These are phyloP conservation scores for Debaryomyces hansenii DNA, from an alignment of 805 yeast genomes.

Conservation along the genomic window DNA sequence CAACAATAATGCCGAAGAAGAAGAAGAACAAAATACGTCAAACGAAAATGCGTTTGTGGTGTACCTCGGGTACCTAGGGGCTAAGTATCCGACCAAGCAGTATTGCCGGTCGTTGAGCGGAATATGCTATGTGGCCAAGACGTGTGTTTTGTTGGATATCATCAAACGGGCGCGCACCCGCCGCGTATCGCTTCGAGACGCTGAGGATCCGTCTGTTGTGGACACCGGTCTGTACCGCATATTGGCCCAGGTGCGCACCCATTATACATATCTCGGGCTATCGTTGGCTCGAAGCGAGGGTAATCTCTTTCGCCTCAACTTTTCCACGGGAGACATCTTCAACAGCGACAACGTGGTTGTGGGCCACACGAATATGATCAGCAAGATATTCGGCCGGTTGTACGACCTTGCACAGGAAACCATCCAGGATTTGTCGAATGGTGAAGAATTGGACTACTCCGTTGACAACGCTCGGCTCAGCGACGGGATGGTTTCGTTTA, in stretches of 20 bases:
- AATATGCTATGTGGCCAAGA: neutral
- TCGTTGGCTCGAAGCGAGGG: neutral
- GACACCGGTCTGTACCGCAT: neutral
- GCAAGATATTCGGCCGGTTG: neutral
- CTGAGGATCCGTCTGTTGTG: neutral
- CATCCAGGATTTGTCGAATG: no score
- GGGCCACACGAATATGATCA: neutral
- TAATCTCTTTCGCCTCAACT: neutral
- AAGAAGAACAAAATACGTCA: no score
- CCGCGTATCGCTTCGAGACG: neutral
- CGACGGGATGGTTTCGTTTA: neutral
- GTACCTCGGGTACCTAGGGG: neutral
- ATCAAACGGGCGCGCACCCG: neutral
- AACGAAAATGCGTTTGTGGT: no score
- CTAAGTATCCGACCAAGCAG: neutral
- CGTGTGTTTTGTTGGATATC: neutral
- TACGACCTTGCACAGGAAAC: neutral
- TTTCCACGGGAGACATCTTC: neutral
- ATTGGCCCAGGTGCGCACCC: neutral
- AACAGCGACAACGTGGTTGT: neutral
- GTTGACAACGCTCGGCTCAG: neutral
- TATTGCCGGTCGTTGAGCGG: neutral
- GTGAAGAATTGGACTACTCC: neutral
- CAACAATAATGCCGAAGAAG: no score
- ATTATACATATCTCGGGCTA: neutral